A percentile compares a stretch with the other conserved stretches of the same genome.
Conservation (phyloP, 768 basidiomycete species). For the Leccinum disarticulatum region DNA sequence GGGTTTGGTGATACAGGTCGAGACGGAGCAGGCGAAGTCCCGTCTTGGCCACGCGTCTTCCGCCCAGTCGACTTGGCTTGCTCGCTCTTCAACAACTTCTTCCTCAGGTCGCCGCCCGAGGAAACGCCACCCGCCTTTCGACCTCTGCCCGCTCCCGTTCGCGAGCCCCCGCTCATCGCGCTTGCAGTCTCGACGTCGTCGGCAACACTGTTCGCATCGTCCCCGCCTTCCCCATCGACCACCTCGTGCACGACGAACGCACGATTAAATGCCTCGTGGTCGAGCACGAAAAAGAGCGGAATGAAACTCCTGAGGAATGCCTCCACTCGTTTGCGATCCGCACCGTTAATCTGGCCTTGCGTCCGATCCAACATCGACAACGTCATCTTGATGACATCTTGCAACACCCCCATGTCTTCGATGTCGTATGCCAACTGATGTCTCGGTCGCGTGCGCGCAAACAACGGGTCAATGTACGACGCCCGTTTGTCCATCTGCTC, state of each 20-base stretch:
- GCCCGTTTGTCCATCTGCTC: constrained; percentile 79
- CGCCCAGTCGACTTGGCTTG: constrained; percentile 70
- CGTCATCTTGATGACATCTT: constrained; percentile 85
- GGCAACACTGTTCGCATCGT: constrained; percentile 36
- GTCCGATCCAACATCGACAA: constrained; percentile 91
- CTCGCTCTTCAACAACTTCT: constrained; percentile 79
- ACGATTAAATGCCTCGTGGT: constrained; percentile 66
- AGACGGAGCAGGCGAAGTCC: constrained; percentile 55
- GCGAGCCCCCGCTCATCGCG: constrained; percentile 25
- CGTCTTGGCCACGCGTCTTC: constrained; percentile 57
- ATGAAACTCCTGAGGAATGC: constrained; percentile 74
- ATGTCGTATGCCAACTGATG: constrained; percentile 82
- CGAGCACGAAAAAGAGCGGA: constrained; percentile 75
- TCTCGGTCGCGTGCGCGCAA: constrained; percentile 59
- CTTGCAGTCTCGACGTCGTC: constrained; percentile 41
- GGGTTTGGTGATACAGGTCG: constrained; percentile 62
- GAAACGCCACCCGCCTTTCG: constrained; percentile 41
- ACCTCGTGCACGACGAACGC: constrained; percentile 66
- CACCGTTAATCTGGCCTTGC: constrained; percentile 64
- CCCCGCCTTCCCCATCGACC: constrained; percentile 59
- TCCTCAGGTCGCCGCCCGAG: constrained; percentile 64
- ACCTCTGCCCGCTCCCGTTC: constrained; percentile 39
- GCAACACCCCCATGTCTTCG: constrained; percentile 72
- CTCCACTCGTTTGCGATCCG: constrained; percentile 82
- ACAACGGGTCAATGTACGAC: constrained; percentile 50